These are phyloP conservation scores for Trichothecium sympodiale DNA, from an alignment of 2,329 filamentous ascomycete species.

Conservation along the genomic window DNA sequence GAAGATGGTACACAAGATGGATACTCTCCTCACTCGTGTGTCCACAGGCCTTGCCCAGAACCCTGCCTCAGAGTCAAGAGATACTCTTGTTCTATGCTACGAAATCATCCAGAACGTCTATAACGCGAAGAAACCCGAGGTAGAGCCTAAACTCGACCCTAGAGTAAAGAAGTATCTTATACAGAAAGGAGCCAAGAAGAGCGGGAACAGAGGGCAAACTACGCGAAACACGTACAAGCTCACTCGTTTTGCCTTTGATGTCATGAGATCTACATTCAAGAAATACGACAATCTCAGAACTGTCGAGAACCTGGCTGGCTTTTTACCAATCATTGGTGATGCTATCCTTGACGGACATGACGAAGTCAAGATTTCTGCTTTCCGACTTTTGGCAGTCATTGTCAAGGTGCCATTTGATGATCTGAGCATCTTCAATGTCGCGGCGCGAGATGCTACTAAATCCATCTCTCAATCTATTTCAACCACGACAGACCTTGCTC, in stretches of 20 bases:
- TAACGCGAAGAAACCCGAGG: conserved; percentile 43
- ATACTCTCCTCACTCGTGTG: conserved; percentile 76
- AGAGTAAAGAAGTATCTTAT: conserved; percentile 65
- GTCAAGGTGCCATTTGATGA: conserved; percentile 74
- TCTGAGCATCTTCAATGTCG: conserved; percentile 56
- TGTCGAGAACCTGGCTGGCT: conserved; percentile 68
- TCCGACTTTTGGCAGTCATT: conserved; percentile 75
- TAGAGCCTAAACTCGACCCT: conserved; percentile 45
- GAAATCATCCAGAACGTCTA: conserved; percentile 86
- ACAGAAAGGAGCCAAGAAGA: conserved; percentile 68
- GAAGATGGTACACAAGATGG: conserved; percentile 78
- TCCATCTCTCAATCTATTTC: conserved; percentile 66
- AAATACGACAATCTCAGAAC: conserved; percentile 77
- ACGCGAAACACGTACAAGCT: conserved; percentile 81
- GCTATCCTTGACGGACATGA: conserved; percentile 75
- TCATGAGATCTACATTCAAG: conserved; percentile 73
- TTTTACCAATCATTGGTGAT: conserved; percentile 83
- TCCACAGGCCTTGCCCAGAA: conserved; percentile 77
- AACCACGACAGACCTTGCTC: conserved; percentile 73
- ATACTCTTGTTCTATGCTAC: conserved; percentile 89
- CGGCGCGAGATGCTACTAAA: conserved; percentile 75
- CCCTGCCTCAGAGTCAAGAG: conserved; percentile 61
- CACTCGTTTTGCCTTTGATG: conserved; percentile 75
- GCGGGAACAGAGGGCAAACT: conserved; percentile 57
- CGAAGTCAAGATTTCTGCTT: conserved; percentile 81